Evolutionary conservation across 371 early-diverging fungal genomes (phyloP), one percentile per base, ranked within the genome.

Genomic region (Dinochytrium kinnereticum): DNA sequence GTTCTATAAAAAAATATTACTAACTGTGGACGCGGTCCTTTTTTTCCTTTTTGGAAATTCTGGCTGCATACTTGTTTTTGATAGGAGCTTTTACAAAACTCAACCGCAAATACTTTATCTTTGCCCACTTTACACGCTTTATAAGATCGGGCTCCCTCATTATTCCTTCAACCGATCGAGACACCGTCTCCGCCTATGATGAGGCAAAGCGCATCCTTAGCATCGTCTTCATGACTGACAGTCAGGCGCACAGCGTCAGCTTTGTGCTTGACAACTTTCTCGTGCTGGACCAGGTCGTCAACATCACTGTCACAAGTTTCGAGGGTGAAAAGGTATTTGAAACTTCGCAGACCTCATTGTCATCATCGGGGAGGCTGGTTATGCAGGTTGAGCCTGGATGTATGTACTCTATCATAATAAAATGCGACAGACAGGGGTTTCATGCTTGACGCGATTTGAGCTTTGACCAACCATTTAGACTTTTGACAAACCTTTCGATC

Each of bases 81-180:
- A n/a, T 51, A 40, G 73, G 51, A 0, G 31, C 31, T 5, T 30
- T 53, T 34, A 36, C 65, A 2, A 57, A 59, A 5, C 28, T 74
- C 31, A 40, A 68, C 36, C 33, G 50, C 1, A 72, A 73, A 37
- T 70, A 61, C 65, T 76, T 31, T 50, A 59, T 76, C 7, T 67
- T 66, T 50, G 77, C 77, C 26, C 77, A 77, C 34, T 77, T 77
- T 49, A 70, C 77, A 44, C 64, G 77, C 0, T 77, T 73, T 65
- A 73, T 77, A 33, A 68, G 71, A 1, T 50, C 73, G 1, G 74
- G 74, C 1, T 39, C 55, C 26, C n/a, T 64, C 24, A 73, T 77
- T 31, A 21, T 70, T 21, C 59, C 36, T 13, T 61, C 68, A 7
- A 55, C 59, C 51, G 40, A 61, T 51, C 1, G 36, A 31, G 59